Base-by-base conservation (phyloP, 2,329 filamentous ascomycete species). In the Colletotrichum sp. region DNA sequence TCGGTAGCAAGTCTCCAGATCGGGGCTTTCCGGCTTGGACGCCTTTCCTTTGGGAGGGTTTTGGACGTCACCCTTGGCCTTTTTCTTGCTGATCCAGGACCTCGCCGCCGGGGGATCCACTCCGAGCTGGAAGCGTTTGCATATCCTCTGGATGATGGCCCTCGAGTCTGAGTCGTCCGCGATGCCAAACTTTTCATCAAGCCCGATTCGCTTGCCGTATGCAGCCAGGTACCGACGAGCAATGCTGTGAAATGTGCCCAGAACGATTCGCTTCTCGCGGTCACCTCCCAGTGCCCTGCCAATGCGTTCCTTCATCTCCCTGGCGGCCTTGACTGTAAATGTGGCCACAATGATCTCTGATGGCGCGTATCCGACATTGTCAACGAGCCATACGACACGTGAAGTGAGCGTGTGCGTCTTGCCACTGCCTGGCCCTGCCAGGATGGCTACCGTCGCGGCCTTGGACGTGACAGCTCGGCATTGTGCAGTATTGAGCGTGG, bases 361-460 rank as follows among this genome's bases (percentile, higher is more conserved):
- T 81, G 96, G 96, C 72, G 92, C 90, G 80, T 95, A 91, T 57
- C 93, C 92, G 79, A 92, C 87, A 80, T 94, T 89, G 67, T 93
- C 91, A 70, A 98, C 90, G 34, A 98, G 92, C 89, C 96, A 98
- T 80, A 96, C 96, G 74, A 98, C 95, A 77, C 97, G 94, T 61
- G 96, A 95, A 0, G 96, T 98, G 70, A 99, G 89, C 1, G 97
- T 99, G 84, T 98, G 98, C 16, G 96, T 99, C 86, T 99, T 99
- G 25, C 97, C 96, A 77, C 92, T 93, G 22, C 92, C 93, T 5
- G 91, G 93, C 0, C 92, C 92, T 52, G 93, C 93, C 59, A 94
- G 85, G 72, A 94, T 94, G 65, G 93, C 92, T 22, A 94, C 90
- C 0, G 90, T 92, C 11, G 86, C 79, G 4, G 88, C 85, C 36